Percentiles rank a stretch among this genome's conserved stretches.
Conservation (phyloP, 129 eudicot species). For the sunflower (Helianthus annuus) region DNA sequence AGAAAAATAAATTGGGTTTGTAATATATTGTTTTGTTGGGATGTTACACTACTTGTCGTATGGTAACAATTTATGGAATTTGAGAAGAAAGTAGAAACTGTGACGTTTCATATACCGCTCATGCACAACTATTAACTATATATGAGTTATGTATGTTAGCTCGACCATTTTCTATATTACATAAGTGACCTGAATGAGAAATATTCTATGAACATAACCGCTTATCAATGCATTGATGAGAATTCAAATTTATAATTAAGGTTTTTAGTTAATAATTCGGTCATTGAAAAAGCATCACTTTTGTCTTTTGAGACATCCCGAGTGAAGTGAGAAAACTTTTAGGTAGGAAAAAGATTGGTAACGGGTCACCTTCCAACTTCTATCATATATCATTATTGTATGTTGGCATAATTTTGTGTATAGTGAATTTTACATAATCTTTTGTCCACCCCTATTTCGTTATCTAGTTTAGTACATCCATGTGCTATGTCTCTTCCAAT, state of each 20-base stretch:
- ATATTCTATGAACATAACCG: neutral
- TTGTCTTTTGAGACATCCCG: neutral
- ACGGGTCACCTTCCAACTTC: neutral
- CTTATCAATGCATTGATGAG: neutral
- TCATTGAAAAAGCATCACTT: neutral
- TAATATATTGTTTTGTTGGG: neutral
- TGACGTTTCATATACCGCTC: too few relatives aligned
- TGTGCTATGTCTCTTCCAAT: too few relatives aligned
- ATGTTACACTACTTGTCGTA: neutral
- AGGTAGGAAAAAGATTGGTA: neutral
- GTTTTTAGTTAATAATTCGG: neutral
- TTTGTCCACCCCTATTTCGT: neutral
- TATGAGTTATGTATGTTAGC: neutral
- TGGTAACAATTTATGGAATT: neutral
- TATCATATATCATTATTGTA: neutral
- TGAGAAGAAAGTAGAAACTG: neutral
- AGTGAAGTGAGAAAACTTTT: neutral
- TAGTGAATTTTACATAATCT: neutral
- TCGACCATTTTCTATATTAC: neutral
- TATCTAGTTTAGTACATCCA: neutral
- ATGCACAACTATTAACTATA: too few relatives aligned
- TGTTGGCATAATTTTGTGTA: conserved; percentile 9
- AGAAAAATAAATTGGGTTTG: neutral
- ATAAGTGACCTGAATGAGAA: neutral
- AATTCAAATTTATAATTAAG: neutral